phyloP scores from a whole-genome alignment of 495 filamentous ascomycete genomes.

The Podospora comata region DNA sequence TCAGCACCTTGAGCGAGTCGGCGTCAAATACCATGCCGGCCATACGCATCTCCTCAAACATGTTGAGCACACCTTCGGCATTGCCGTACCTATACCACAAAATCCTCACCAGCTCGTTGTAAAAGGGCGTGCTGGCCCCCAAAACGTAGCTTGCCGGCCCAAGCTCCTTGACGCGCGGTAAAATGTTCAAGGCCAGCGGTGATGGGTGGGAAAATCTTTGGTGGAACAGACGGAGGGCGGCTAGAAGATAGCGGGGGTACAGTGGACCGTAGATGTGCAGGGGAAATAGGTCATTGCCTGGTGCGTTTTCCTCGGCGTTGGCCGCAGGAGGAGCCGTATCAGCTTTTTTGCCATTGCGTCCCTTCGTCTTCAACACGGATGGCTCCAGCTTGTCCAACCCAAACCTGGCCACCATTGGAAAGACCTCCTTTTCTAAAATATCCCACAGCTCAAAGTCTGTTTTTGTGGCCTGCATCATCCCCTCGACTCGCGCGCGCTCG shows the following conservation, averaged over 20 bases:
- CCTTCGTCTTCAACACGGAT: not conserved
- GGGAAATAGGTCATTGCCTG: slow-evolving; percentile 32
- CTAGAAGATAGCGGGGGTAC: slow-evolving; percentile 63
- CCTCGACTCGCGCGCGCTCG: slow-evolving; percentile 46
- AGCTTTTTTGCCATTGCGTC: slow-evolving; percentile 16
- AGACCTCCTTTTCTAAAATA: slow-evolving; percentile 66
- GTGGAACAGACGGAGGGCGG: slow-evolving; percentile 62
- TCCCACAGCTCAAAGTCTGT: slow-evolving; percentile 71
- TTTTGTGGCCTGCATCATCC: slow-evolving; percentile 45
- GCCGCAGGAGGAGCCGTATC: slow-evolving; percentile 6
- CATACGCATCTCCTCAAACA: slow-evolving; percentile 75
- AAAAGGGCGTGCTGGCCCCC: slow-evolving; percentile 67
- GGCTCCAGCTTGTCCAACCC: slow-evolving; percentile 26
- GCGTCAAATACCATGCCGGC: slow-evolving; percentile 61
- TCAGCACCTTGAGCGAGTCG: slow-evolving; percentile 53
- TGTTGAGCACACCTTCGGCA: slow-evolving; percentile 54
- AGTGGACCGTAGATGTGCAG: slow-evolving; percentile 60
- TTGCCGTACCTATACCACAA: slow-evolving; percentile 63
- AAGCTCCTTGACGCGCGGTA: slow-evolving; percentile 67
- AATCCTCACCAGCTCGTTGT: slow-evolving; percentile 66
- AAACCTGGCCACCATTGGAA: slow-evolving; percentile 53
- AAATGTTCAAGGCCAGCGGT: slow-evolving; percentile 56
- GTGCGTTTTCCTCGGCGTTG: not conserved
- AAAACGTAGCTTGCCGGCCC: slow-evolving; percentile 69
- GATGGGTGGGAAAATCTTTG: slow-evolving; percentile 57